Conservation (phyloP, 306 rosid genomes). For the Mimosa pudica region DNA sequence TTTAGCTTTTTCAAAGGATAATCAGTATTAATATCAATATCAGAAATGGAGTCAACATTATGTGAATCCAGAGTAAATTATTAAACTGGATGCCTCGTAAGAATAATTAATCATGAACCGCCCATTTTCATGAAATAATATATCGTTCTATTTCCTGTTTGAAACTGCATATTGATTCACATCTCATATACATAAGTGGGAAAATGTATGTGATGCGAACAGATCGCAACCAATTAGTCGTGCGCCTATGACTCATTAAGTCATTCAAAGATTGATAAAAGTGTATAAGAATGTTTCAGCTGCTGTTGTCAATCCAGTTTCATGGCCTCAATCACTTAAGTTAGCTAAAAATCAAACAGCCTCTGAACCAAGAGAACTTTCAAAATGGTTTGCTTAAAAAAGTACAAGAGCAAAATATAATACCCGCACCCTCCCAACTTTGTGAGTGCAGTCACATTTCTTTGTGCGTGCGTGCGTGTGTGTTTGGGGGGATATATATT, state of each 20-base stretch:
- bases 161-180: background rate
- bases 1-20: background rate
- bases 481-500: too few species aligned
- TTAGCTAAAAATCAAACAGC: background rate
- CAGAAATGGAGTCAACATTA: background rate
- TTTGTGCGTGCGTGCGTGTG: background rate
- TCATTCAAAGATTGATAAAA: background rate
- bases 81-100: background rate
- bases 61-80: background rate
- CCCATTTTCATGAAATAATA: background rate
- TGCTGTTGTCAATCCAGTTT: background rate
- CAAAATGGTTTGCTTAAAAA: background rate
- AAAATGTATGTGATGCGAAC: background rate
- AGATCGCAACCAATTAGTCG: background rate
- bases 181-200: background rate
- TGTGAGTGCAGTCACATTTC: background rate
- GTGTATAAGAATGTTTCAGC: background rate
- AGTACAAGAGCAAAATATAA: background rate
- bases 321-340: background rate
- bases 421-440: background rate
- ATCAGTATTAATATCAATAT: background rate
- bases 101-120: background rate
- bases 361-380: background rate
- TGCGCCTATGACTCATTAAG: background rate
- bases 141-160: background rate